Base-by-base conservation (phyloP, 2,329 filamentous ascomycete genomes). In the Penicillium palitans region DNA sequence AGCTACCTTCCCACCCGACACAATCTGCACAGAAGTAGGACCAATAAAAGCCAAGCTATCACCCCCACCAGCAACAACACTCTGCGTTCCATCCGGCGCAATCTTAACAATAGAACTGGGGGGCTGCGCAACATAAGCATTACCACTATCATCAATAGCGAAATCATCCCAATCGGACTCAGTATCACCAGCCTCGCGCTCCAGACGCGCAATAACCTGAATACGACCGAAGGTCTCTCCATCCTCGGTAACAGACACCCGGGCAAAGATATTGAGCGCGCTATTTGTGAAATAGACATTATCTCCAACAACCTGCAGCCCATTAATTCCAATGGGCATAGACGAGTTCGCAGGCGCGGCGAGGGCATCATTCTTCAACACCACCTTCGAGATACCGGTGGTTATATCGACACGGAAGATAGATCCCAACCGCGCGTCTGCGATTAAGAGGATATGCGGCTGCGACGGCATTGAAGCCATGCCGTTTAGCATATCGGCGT, bases 321-420 rank as follows among this genome's bases (percentile, higher is more conserved):
- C 25, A 25, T 25, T 25, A 5, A 25, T 25, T 6, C 25, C 25
- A 25, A 25, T 25, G 6, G 25, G 50, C 0, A 59, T 25, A 12
- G 59, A 50, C 3, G 47, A 45, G 21, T 58, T 63, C 0, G 56
- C 29, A 3, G 55, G 41, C 2, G 59, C 50, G 17, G 52, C 39
- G 1, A 65, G 52, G 5, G 31, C 31, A 0, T 54, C 31, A 24
- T 60, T 39, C 25, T 55, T 47, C 24, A 65, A 56, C 17, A 56
- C 12, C 12, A 60, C 33, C 35, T 46, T 39, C n/a, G 50, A 57
- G 0, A 12, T 9, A 2, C 62, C 61, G 5, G 57, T 65, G 9
- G 41, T 45, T 15, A 55, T 63, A 44, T 68, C 56, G 6, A 67
- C 45, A 8, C 54, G 52, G n/a, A 61, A 67, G 1, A 68, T 24